Conservation (phyloP, 2,329 filamentous ascomycete genomes). For the Emmonsia crescens region DNA sequence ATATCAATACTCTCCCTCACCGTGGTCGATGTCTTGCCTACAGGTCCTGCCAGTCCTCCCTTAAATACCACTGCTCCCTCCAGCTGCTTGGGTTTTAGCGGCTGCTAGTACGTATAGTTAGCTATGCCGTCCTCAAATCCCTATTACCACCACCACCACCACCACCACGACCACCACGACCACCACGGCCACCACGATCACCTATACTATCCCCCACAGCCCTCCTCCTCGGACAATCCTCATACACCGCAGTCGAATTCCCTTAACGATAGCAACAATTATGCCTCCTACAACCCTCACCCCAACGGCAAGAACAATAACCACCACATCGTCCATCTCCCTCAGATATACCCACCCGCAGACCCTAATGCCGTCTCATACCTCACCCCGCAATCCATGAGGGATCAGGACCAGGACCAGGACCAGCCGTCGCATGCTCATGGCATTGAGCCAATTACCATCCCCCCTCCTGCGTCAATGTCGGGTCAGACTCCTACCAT, state of each 20-base stretch:
- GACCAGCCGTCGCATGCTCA: not conserved
- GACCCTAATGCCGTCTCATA: constrained; percentile 3
- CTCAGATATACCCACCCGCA: not conserved
- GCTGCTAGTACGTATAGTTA: not conserved
- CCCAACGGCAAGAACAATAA: too few species aligned
- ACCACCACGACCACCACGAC: constrained; percentile 15
- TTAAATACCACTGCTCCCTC: too few species aligned
- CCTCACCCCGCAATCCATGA: not conserved
- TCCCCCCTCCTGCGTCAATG: not conserved
- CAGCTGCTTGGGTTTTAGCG: not conserved
- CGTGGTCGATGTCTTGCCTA: not conserved
- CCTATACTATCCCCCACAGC: constrained; percentile 6
- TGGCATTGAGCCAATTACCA: not conserved
- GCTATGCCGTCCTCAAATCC: constrained; percentile 4
- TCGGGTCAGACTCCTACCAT: not conserved
- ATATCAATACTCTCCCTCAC: not conserved
- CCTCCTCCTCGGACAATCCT: not conserved
- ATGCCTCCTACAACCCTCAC: not conserved
- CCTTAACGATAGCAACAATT: not conserved
- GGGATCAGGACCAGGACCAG: not conserved
- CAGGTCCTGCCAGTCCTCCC: not conserved
- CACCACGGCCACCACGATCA: constrained; percentile 13
- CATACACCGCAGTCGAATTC: not conserved
- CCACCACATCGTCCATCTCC: not conserved
- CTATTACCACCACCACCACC: constrained; percentile 16